Percentiles rank a stretch among this genome's conserved stretches.
phyloP scores from a whole-genome alignment of 2,329 filamentous ascomycete species.

The Anthostomella pinea region DNA sequence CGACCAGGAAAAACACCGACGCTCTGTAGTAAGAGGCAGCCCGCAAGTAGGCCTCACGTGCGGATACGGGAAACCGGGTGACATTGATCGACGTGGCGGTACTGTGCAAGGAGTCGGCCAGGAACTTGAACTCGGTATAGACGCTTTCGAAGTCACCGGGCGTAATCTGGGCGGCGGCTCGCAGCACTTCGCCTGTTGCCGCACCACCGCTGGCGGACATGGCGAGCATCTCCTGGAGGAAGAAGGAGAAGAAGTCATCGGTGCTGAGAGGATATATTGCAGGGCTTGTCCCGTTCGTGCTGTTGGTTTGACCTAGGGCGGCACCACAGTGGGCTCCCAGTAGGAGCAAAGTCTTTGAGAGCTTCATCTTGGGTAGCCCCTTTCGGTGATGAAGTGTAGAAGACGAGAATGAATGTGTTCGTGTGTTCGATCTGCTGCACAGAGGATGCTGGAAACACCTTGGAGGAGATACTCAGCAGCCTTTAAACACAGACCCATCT shows the following conservation, averaged over 20 bases:
- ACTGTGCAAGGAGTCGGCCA: conserved; percentile 20
- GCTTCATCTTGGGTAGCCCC: conserved; percentile 11
- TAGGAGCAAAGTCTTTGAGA: conserved; percentile 12
- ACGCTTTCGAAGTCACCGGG: conserved; percentile 24
- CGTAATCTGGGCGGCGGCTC: conserved; percentile 25
- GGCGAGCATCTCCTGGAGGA: conserved; percentile 10
- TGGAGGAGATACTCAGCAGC: neutral
- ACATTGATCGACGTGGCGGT: conserved; percentile 14
- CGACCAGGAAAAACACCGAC: conserved; percentile 41
- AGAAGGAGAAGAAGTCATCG: conserved; percentile 15
- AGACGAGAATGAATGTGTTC: neutral
- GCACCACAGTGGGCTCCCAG: conserved; percentile 9
- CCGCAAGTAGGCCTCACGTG: conserved; percentile 34
- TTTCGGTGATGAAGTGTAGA: too few species aligned
- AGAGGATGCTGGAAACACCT: neutral
- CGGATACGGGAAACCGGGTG: conserved; percentile 19
- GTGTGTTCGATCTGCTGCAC: neutral
- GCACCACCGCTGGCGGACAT: conserved; percentile 22
- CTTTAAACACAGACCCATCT: neutral
- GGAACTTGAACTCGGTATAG: conserved; percentile 21
- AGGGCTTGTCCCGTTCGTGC: conserved; percentile 10
- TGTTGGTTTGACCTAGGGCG: conserved; percentile 11
- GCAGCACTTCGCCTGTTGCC: conserved; percentile 34
- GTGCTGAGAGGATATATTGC: conserved; percentile 13
- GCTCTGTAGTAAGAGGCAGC: conserved; percentile 41